Base-by-base conservation (phyloP, 306 rosid species). In the Pachyrhizus erosus region DNA sequence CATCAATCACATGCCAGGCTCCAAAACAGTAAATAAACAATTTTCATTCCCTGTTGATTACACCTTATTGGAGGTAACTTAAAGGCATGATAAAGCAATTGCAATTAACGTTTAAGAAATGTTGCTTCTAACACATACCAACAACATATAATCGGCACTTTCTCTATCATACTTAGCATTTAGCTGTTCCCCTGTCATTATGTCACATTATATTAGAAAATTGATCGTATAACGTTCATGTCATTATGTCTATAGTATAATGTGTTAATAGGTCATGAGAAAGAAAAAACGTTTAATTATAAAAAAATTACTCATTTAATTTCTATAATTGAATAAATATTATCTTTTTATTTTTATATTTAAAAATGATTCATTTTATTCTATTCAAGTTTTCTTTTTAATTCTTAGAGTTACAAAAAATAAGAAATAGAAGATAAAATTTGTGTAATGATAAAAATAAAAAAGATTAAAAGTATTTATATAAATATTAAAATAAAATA, bases 21-120 rank as follows among this genome's bases (percentile, higher is more conserved):
- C 48, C 23, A 14, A 9, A 51, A 64, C 7, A 42, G 39, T 39
- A 57, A 71, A 39, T 9, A 13, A 69, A 45, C 13, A 12, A 4
- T 68, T 48, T 62, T 21, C 9, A 26, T 73, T 33, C 57, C 54
- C 54, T 40, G 29, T 11, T 83, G 48, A 14, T 70, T 42, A 10
- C 81, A 80, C 40, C 29, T 79, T 83, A 77, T 83, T 15, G 46
- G 69, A 74, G 43, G 75, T 75, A 60, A 58, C 71, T 31, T 29
- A 27, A 60, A 11, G 34, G 31, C 40, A 3, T 48, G 54, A 54
- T 13, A 70, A 48, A 39, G 15, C 5, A 55, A 20, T 21, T n/a
- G n/a, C n/a, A n/a, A n/a, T n/a, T n/a, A n/a, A n/a, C n/a, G 33
- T 15, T 26, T 66, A 11, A 3, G 39, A 58, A 20, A 14, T 31